Base-by-base conservation (phyloP, 2,329 filamentous ascomycete species). In the Diplodia scrobiculata region DNA sequence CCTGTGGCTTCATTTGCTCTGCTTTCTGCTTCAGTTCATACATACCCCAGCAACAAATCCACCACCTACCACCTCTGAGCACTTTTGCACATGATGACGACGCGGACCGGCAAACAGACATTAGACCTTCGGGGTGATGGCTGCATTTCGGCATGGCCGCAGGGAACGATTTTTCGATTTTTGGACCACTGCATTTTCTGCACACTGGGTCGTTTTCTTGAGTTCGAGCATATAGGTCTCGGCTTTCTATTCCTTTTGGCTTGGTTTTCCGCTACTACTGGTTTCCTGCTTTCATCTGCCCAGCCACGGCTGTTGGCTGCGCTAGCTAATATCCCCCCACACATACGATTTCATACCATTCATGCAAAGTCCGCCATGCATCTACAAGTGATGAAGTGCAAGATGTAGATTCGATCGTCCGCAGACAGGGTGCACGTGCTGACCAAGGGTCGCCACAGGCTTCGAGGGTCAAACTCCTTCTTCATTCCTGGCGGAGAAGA, bases 61-160 rank as follows among this genome's bases (percentile, higher is more conserved):
- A 62, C 7, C 58, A 50, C 41, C 38, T 48, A 60, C 38, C 21
- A 47, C 58, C 58, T 60, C 58, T 27, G 41, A 50, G 48, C 58
- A 50, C 58, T 25, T 47, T 62, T 62, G 58, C 45, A 62, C 45
- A 62, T 50, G 58, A 62, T 62, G 58, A 62, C 58, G 41, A 62
- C 58, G 58, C 58, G 58, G 58, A 50, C 58, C 58, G 45, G 45
- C 58, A 50, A 29, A 36, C 41, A 62, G 58, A 34, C 45, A 62
- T 34, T 50, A 50, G 29, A 62, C 58, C 45, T 21, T 17, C 21
- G 41, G 14, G 29, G 10, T 6, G 25, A 50, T 62, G 58, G 45
- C 38, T 62, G 45, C 27, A 29, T 50, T 32, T 34, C 19, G 36
- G 58, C n/a, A 19, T 50, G 58, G 41, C 58, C 58, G 58, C 58